Evolutionary conservation across 306 rosid genomes (phyloP).

Genomic region (Arachis stenosperma): DNA sequence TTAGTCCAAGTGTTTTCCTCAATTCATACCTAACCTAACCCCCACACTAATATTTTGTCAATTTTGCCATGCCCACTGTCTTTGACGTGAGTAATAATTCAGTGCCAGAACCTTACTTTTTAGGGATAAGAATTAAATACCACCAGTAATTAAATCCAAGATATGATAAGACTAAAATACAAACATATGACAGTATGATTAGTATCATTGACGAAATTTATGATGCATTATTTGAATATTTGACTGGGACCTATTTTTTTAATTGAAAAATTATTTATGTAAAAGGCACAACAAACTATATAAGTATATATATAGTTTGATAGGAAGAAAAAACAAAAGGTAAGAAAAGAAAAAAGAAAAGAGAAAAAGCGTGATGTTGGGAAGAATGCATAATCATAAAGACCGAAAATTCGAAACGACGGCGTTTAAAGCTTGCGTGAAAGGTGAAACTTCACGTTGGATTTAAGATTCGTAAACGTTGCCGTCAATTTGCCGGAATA

Average conservation of each 20-base stretch:
- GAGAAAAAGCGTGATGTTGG: too few species aligned
- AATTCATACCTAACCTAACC: constrained; percentile 19
- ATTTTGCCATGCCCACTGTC: constrained; percentile 17
- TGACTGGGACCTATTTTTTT: neutral
- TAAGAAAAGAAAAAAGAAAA: neutral
- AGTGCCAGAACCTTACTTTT: neutral
- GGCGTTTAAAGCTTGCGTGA: constrained; percentile 40
- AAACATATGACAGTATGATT: neutral
- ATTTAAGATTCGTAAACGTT: constrained; percentile 37
- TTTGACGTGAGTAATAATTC: constrained; percentile 27
- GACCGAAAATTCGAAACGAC: constrained; percentile 22
- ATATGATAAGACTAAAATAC: neutral
- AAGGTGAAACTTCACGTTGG: constrained; percentile 56
- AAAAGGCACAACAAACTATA: neutral
- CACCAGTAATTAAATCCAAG: constrained; percentile 12
- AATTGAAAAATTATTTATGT: too few species aligned
- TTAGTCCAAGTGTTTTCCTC: neutral
- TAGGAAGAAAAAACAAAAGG: too few species aligned
- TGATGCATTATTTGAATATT: neutral
- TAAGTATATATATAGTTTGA: too few species aligned
- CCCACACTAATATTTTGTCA: neutral
- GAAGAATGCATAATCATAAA: neutral
- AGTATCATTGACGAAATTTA: neutral
- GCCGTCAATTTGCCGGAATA: constrained; percentile 40
- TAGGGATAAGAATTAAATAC: neutral